Percentiles rank a stretch among this genome's conserved stretches.
Conservation (phyloP, 2,329 filamentous ascomycete species). For the Gnomoniopsis smithogilvyi region DNA sequence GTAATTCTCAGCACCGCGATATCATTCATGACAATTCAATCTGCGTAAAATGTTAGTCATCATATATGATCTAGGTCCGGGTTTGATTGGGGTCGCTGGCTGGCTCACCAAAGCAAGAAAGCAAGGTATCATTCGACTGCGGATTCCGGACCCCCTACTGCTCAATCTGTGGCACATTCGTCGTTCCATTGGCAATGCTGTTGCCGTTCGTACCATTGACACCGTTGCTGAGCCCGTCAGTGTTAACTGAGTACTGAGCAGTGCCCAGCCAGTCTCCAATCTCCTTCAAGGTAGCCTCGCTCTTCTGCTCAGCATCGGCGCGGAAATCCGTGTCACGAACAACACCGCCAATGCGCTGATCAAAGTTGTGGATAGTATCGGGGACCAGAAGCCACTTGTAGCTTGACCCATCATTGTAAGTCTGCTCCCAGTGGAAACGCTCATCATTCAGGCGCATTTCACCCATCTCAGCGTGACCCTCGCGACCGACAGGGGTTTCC, state of each 20-base stretch:
- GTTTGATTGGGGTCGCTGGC: neutral
- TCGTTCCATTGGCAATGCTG: neutral
- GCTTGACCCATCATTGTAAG: conserved; percentile 8
- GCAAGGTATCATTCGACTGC: neutral
- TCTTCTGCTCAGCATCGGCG: conserved; percentile 10
- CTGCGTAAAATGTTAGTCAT: neutral
- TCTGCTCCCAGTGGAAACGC: conserved; percentile 12
- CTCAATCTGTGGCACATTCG: conserved; percentile 5
- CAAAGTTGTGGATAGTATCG: conserved; percentile 12
- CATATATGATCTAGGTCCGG: neutral
- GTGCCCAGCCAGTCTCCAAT: conserved; percentile 7
- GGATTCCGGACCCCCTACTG: neutral
- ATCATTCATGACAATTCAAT: neutral
- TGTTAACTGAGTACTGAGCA: neutral
- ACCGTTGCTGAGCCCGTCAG: neutral
- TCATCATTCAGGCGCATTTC: conserved; percentile 10
- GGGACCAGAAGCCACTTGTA: conserved; percentile 13
- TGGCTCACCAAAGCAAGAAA: neutral
- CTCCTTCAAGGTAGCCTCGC: conserved; percentile 7
- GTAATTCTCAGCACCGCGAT: neutral
- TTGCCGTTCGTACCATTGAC: neutral
- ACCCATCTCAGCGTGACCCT: conserved; percentile 3
- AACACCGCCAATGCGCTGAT: conserved; percentile 9
- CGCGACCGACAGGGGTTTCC: conserved; percentile 3
- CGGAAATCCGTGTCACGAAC: conserved; percentile 10